Evolutionary conservation across 192 early-diverging fungal species (phyloP).

Genomic region (Coemansia sp.): DNA sequence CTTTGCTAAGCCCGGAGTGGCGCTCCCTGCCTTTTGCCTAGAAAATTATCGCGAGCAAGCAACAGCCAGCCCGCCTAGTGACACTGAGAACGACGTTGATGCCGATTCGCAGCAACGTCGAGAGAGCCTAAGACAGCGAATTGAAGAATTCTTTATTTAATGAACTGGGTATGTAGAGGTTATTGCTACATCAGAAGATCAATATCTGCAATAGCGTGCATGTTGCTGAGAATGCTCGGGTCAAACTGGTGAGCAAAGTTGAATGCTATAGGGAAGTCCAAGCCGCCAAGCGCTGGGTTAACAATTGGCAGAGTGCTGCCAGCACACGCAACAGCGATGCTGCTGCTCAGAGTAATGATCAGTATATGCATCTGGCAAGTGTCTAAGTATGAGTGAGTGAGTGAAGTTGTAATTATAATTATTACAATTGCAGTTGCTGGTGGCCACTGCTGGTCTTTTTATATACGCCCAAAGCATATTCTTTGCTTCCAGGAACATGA

Average conservation of each 20-base stretch:
- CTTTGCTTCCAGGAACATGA: neutral
- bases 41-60: slow-evolving; percentile 13
- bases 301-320: neutral
- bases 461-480: neutral
- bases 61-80: neutral
- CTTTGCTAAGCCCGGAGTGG: slow-evolving; percentile 24
- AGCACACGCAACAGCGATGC: neutral
- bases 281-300: neutral
- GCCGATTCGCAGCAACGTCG: slow-evolving; percentile 6
- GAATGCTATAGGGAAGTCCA: neutral
- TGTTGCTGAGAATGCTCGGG: neutral
- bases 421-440: neutral
- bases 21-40: slow-evolving; percentile 34
- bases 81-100: neutral
- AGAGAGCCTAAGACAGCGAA: slow-evolving; percentile 60
- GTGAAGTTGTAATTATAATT: too few relatives aligned
- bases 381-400: neutral
- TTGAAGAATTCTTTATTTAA: slow-evolving; percentile 65
- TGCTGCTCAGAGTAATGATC: neutral
- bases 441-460: neutral
- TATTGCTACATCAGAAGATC: neutral
- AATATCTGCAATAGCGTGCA: neutral
- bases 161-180: neutral
- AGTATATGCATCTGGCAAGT: neutral
- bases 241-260: slow-evolving; percentile 10